phyloP scores from a whole-genome alignment of 2,329 filamentous ascomycete genomes.

The Emydomyces testavorans region DNA sequence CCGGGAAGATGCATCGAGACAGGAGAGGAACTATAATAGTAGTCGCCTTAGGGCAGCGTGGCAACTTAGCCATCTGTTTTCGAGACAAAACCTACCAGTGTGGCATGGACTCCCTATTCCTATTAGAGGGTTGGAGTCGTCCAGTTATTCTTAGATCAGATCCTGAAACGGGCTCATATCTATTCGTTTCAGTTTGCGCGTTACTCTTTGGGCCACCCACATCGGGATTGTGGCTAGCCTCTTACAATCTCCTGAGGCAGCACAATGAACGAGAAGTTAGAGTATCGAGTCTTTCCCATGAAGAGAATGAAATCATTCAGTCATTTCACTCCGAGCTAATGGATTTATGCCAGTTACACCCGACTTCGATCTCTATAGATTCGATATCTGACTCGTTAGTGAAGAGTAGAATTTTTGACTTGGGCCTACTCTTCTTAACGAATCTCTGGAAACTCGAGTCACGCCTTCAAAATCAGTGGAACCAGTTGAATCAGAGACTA shows the following conservation, averaged over 20 bases:
- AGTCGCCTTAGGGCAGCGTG: not conserved
- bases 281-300: not conserved
- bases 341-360: not conserved
- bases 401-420: not conserved
- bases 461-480: not conserved
- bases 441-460: not conserved
- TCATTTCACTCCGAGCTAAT: not conserved
- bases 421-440: not conserved
- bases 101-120: slow-evolving; percentile 1
- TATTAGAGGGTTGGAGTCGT: not conserved
- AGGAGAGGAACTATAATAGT: not conserved
- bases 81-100: not conserved
- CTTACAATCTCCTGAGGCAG: no score
- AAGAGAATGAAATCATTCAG: not conserved
- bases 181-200: not conserved
- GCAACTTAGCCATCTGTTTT: not conserved
- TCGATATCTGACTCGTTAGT: not conserved
- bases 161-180: not conserved
- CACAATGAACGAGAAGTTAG: not conserved
- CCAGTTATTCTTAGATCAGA: slow-evolving; percentile 2
- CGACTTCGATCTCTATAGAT: not conserved
- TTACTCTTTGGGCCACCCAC: not conserved
- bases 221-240: no score
- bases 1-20: not conserved
- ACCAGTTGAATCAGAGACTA: not conserved